phyloP scores from a whole-genome alignment of 2,329 filamentous ascomycete species.

The Pleomassaria siparia region DNA sequence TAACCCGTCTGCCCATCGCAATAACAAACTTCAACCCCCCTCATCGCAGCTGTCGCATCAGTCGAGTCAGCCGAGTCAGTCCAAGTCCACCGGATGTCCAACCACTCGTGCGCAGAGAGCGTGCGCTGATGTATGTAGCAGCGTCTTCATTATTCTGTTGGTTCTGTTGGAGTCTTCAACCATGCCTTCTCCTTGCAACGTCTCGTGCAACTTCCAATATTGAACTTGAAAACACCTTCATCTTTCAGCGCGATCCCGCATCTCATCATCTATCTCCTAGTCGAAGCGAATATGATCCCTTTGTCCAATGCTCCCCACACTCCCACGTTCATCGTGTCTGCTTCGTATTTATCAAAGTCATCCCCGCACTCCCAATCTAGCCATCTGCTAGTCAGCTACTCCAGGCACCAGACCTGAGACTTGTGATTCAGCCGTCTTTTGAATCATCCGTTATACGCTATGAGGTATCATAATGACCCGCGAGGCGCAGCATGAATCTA shows the following conservation, averaged over 20 bases:
- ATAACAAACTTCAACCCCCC: not conserved
- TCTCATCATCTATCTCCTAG: conserved; percentile 3
- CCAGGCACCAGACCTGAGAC: conserved; percentile 22
- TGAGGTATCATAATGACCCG: not conserved
- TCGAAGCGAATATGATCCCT: conserved; percentile 6
- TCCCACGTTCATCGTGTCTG: not conserved
- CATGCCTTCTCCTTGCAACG: conserved; percentile 16
- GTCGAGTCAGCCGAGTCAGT: no score
- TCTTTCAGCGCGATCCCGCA: not conserved
- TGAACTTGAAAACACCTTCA: conserved; percentile 10
- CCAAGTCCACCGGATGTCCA: conserved; percentile 15
- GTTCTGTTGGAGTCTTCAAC: conserved; percentile 10
- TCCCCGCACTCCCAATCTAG: not conserved
- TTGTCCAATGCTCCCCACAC: conserved; percentile 1
- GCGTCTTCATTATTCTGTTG: conserved; percentile 25
- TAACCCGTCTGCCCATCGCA: no score
- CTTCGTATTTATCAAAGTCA: conserved; percentile 1
- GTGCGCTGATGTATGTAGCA: conserved; percentile 39
- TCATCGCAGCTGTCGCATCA: conserved; percentile 20
- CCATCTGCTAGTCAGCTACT: conserved; percentile 11
- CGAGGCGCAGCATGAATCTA: conserved; percentile 25
- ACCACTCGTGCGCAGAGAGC: conserved; percentile 16
- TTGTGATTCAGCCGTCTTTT: conserved; percentile 29
- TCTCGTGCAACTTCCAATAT: conserved; percentile 10
- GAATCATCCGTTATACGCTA: conserved; percentile 8